Conservation (phyloP, 176 grass and related monocot genomes). For the Triticum dicoccoides region DNA sequence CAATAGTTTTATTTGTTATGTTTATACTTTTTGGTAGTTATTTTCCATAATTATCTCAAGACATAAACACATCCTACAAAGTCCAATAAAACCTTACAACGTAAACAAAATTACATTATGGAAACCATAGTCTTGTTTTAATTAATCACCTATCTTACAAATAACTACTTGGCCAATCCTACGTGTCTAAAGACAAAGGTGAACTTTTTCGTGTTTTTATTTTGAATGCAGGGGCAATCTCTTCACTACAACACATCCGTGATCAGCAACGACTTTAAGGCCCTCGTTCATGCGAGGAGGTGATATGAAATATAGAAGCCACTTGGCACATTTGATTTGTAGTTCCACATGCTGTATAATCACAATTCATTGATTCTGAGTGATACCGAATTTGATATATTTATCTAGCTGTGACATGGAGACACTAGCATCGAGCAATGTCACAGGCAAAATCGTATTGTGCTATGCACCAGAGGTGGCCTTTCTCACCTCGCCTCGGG, state of each 20-base stretch:
- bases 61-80: too few species aligned
- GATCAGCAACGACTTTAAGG: conserved; percentile 8
- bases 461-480: background rate
- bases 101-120: too few species aligned
- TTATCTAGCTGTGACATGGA: background rate
- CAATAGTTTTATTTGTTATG: too few species aligned
- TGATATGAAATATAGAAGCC: background rate
- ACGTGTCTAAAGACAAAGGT: background rate
- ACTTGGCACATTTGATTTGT: background rate
- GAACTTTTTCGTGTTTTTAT: background rate
- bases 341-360: background rate
- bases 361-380: too few species aligned
- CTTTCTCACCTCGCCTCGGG: background rate
- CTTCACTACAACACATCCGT: conserved; percentile 7
- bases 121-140: too few species aligned
- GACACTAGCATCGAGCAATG: background rate
- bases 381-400: too few species aligned
- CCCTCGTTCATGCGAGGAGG: conserved; percentile 8
- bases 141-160: too few species aligned
- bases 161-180: too few species aligned
- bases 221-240: conserved; percentile 36
- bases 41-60: too few species aligned
- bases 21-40: too few species aligned
- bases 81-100: too few species aligned
- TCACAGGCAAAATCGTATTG: conserved; percentile 28